phyloP scores from a whole-genome alignment of 2,329 filamentous ascomycete genomes.

The Periconia digitata region DNA sequence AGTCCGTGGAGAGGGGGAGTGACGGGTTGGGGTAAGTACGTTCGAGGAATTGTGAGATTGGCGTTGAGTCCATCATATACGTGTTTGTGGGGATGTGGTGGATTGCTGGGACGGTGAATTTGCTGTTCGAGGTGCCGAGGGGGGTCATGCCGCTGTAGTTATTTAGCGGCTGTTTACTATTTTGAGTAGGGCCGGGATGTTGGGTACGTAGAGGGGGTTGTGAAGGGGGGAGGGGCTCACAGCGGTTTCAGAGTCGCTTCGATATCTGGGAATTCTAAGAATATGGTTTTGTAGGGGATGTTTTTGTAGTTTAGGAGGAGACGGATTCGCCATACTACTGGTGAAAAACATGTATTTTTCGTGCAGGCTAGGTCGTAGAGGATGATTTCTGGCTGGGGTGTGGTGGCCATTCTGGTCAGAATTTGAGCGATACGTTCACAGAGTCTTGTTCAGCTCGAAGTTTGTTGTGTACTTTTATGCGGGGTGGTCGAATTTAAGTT shows the following conservation, averaged over 20 bases:
- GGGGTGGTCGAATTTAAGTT: too few species aligned
- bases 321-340: constrained; percentile 47
- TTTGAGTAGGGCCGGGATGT: too few species aligned
- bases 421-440: too few species aligned
- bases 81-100: constrained; percentile 44
- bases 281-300: constrained; percentile 45
- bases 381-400: constrained; percentile 32
- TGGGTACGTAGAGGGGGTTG: too few species aligned
- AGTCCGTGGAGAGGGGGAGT: constrained; percentile 39
- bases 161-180: constrained; percentile 15
- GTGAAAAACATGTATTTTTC: constrained; percentile 44
- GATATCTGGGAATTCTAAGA: constrained; percentile 49
- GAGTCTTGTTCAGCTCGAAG: constrained; percentile 56
- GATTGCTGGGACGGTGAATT: constrained; percentile 49
- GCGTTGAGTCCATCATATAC: constrained; percentile 45
- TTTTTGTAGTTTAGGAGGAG: constrained; percentile 50
- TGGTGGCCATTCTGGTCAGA: neutral
- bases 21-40: constrained; percentile 42
- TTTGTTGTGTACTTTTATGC: too few species aligned
- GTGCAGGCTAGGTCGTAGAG: constrained; percentile 47
- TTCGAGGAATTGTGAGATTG: constrained; percentile 47
- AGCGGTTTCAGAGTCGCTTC: constrained; percentile 45
- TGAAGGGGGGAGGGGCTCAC: constrained; percentile 26
- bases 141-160: constrained; percentile 29
- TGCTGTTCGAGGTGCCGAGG: too few species aligned